phyloP scores from a whole-genome alignment of 2,329 filamentous ascomycete genomes.

The Aureobasidium vineae region DNA sequence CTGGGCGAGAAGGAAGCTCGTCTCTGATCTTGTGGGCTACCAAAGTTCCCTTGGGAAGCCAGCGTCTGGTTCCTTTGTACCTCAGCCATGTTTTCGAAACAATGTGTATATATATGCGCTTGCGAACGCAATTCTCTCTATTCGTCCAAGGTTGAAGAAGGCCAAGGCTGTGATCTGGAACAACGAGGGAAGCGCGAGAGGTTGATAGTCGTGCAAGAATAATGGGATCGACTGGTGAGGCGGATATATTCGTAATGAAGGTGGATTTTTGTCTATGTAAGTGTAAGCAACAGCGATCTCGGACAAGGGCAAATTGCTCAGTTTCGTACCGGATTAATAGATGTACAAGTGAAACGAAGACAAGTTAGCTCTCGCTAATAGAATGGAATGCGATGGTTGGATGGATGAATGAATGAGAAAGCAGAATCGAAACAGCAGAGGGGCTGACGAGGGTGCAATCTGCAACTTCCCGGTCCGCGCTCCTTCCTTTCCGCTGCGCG shows the following conservation, averaged over 20 bases:
- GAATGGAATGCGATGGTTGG: neutral
- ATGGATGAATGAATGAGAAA: neutral
- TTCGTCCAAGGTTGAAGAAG: neutral
- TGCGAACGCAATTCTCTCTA: neutral
- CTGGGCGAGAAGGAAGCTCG: constrained; percentile 20
- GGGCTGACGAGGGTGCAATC: constrained; percentile 16
- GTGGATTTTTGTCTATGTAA: neutral
- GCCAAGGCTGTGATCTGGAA: neutral
- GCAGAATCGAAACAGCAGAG: constrained; percentile 8
- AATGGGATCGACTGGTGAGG: neutral
- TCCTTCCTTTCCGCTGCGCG: constrained; percentile 9
- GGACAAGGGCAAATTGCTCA: neutral
- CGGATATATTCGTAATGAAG: constrained; percentile 13
- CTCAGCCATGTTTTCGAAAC: constrained; percentile 6
- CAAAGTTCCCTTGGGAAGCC: neutral
- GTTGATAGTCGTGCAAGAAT: neutral
- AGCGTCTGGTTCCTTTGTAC: constrained; percentile 4
- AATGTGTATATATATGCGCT: constrained; percentile 9
- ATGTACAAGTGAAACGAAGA: constrained; percentile 14
- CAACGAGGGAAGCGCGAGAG: neutral
- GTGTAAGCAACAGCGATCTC: constrained; percentile 7
- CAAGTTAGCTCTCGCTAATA: neutral
- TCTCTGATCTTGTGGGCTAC: neutral
- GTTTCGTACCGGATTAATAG: constrained; percentile 4
- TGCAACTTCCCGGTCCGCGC: constrained; percentile 5